Evolutionary conservation across 2,329 filamentous ascomycete genomes (phyloP).

Genomic region (Fusarium graminum): DNA sequence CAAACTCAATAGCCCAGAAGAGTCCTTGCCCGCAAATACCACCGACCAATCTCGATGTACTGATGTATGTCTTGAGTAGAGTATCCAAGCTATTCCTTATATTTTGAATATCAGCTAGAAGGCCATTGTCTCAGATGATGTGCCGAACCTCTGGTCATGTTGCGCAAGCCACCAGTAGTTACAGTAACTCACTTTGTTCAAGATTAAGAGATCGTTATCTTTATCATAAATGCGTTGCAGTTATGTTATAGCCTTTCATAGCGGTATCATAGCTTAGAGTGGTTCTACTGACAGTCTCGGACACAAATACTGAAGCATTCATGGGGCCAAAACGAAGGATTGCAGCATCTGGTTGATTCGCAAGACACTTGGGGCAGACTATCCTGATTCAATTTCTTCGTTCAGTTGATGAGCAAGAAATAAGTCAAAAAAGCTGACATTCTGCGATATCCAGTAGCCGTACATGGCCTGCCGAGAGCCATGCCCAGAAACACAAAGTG

Average conservation of each 20-base stretch:
- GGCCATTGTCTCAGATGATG: conserved; percentile 5
- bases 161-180: neutral
- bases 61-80: neutral
- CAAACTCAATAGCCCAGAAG: conserved; percentile 15
- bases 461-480: conserved; percentile 28
- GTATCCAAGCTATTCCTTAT: neutral
- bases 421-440: conserved; percentile 44
- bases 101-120: neutral
- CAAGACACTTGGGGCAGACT: neutral
- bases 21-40: conserved; percentile 15
- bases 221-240: conserved; percentile 4
- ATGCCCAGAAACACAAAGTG: conserved; percentile 56
- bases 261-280: conserved; percentile 1
- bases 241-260: conserved; percentile 3
- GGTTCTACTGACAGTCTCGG: conserved; percentile 15
- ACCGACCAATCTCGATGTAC: neutral
- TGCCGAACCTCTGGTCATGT: conserved; percentile 6
- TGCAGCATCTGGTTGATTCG: conserved; percentile 4
- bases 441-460: conserved; percentile 30
- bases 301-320: conserved; percentile 15
- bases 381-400: conserved; percentile 44
- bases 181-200: conserved; percentile 2
- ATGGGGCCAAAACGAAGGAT: neutral
- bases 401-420: conserved; percentile 37
- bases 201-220: conserved; percentile 1